Evolutionary conservation across 495 filamentous ascomycete species (phyloP), one percentile per base, ranked within the genome.

Genomic region (Talaromyces adpressus): DNA sequence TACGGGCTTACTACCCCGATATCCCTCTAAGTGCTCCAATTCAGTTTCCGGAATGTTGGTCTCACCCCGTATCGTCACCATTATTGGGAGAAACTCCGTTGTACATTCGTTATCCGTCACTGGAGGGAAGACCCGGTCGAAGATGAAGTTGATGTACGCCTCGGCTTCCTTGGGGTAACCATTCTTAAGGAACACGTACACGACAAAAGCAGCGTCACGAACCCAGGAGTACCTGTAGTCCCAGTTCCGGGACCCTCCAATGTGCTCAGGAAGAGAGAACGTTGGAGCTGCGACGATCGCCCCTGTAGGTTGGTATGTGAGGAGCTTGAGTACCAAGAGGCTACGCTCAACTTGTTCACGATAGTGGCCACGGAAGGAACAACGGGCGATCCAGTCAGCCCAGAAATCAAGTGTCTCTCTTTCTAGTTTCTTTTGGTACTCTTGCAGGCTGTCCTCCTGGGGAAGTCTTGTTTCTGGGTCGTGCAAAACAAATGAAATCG

Each of bases 211-310:
- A 0, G 85, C 85, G 69, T 91, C 88, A 36, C 88, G 81, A 45
- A 91, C 86, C 88, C 88, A 91, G 41, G 81, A 88, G 71, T 82
- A 91, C 7, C 88, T 81, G 68, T 91, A 91, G 67, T 91, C 88
- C 88, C 88, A 90, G 65, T 90, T 91, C n/a, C 87, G 82, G 14
- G 77, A 74, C 32, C 88, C 88, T 4, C 88, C 88, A 27, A 91
- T 84, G 57, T 87, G 84, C 69, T 91, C 88, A 0, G 88, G 87
- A n/a, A 91, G 82, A 2, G 88, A 89, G 65, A 91, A 85, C 0
- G 82, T 85, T 7, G 82, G 82, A 9, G 82, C 72, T 1, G 82
- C 82, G 59, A 85, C 70, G 34, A 84, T 83, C 1, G 82, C 82
- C 20, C 82, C 82, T 0, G 82, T 84, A 0, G 82, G 82, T 63